Conservation (phyloP, 1,284 basidiomycete genomes). For the Microstroma glucosiphilum region DNA sequence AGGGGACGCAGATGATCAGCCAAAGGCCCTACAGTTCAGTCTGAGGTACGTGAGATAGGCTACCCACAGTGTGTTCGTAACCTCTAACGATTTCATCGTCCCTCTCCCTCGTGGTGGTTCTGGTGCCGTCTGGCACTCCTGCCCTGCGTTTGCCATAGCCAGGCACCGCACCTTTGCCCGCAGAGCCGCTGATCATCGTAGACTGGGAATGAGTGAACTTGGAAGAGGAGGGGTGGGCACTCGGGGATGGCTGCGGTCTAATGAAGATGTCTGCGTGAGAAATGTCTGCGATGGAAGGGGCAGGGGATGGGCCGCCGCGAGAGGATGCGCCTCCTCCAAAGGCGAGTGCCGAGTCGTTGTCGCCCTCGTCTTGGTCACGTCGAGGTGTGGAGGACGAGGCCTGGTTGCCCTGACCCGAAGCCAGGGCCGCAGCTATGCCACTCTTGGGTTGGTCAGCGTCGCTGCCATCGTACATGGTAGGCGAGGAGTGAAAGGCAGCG, state of each 20-base stretch:
- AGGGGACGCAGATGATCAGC: too few relatives aligned
- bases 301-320: conserved; percentile 1
- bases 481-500: too few relatives aligned
- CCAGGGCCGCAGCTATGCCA: too few relatives aligned
- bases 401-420: too few relatives aligned
- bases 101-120: conserved; percentile 1
- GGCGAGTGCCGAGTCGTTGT: conserved; percentile 1
- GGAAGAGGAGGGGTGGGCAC: background rate
- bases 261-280: conserved; percentile 1
- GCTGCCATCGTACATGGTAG: too few relatives aligned
- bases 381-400: too few relatives aligned
- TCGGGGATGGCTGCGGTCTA: background rate
- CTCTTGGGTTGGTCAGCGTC: too few relatives aligned
- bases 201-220: background rate
- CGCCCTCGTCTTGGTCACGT: background rate
- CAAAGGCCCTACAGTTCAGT: background rate
- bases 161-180: conserved; percentile 13
- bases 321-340: conserved; percentile 12
- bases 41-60: too few relatives aligned
- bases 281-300: too few relatives aligned
- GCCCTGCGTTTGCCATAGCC: conserved; percentile 11
- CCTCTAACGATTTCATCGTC: conserved; percentile 13
- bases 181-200: conserved; percentile 8
- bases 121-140: conserved; percentile 7
- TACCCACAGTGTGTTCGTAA: conserved; percentile 24